Conservation (phyloP, 2,329 filamentous ascomycete genomes). For the Diatrype stigma region DNA sequence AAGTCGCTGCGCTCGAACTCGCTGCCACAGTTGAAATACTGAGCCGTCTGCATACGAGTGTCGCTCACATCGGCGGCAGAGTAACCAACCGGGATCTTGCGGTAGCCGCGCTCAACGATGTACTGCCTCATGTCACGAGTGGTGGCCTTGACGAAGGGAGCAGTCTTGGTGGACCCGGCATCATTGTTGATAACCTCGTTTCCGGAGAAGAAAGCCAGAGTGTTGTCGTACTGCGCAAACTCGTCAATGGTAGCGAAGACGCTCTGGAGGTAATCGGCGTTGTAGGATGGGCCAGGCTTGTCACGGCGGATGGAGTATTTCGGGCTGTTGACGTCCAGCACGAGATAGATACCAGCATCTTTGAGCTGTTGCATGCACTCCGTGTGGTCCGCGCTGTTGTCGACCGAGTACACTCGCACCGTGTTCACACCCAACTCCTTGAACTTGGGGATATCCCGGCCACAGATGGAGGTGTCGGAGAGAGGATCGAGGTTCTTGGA, state of each 20-base stretch:
- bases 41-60: slow-evolving; percentile 81
- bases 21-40: slow-evolving; percentile 90
- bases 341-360: slow-evolving; percentile 86
- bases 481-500: slow-evolving; percentile 66
- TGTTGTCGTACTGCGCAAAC: slow-evolving; percentile 81
- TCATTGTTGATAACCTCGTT: slow-evolving; percentile 75
- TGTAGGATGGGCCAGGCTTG: slow-evolving; percentile 74
- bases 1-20: slow-evolving; percentile 84
- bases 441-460: slow-evolving; percentile 78
- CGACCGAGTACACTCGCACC: slow-evolving; percentile 86
- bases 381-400: slow-evolving; percentile 79
- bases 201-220: slow-evolving; percentile 78
- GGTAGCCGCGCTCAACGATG: slow-evolving; percentile 57
- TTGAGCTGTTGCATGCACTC: slow-evolving; percentile 78
- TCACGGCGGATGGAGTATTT: slow-evolving; percentile 82
- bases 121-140: slow-evolving; percentile 74
- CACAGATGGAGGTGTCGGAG: slow-evolving; percentile 64
- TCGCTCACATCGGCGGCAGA: slow-evolving; percentile 74
- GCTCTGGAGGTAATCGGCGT: slow-evolving; percentile 75
- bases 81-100: slow-evolving; percentile 71
- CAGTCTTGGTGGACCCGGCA: slow-evolving; percentile 57
- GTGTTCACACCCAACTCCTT: slow-evolving; percentile 85
- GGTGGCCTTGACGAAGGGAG: slow-evolving; percentile 73
- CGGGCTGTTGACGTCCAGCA: slow-evolving; percentile 87
- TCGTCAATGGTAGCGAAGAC: slow-evolving; percentile 85